Base-by-base conservation (phyloP, 2,329 filamentous ascomycete species). In the Fusarium gaditjirri region DNA sequence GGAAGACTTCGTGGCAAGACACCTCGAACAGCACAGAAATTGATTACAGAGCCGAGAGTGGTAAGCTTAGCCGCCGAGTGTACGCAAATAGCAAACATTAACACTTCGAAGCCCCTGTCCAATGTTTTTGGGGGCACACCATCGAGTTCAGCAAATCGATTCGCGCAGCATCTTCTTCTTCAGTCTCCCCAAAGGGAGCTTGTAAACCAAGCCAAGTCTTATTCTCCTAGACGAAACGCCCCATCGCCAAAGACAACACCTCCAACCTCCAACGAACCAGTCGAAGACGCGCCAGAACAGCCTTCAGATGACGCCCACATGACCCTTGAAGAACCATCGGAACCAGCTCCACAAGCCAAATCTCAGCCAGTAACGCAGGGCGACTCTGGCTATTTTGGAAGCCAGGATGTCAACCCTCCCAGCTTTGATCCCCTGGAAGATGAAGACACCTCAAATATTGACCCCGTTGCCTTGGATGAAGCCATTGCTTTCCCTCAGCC, bases 1-100 rank as follows among this genome's bases (percentile, higher is more conserved):
- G 93, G 93, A 62, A 95, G 94, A 80, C 83, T 96, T 79, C 91
- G 93, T 72, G 93, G 92, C 61, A 95, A 94, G 84, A 95, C 93
- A 33, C 93, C 93, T 44, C 88, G 92, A 68, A 94, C 93, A 23
- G 85, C 84, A 38, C 88, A 90, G 61, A 94, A 92, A 79, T 82
- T 82, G 53, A 86, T 87, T 76, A 82, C 82, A 31, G 90, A 92
- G 79, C 81, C 85, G 36, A 88, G 93, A 76, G 88, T 90, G 70
- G 92, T 94, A 85, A 82, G 90, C 83, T 74, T 69, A 58, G 62
- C 53, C 46, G 68, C 16, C 70, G 43, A 9, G 38, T 27, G 23
- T 13, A 12, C 27, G 17, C 13, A 53, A 29, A 46, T 27, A 29
- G 42, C 25, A 8, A 31, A 57, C 58, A 44, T 78, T 83, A 66